Conservation (phyloP, 169 alveolate genomes). For the Plasmodium yoelii region DNA sequence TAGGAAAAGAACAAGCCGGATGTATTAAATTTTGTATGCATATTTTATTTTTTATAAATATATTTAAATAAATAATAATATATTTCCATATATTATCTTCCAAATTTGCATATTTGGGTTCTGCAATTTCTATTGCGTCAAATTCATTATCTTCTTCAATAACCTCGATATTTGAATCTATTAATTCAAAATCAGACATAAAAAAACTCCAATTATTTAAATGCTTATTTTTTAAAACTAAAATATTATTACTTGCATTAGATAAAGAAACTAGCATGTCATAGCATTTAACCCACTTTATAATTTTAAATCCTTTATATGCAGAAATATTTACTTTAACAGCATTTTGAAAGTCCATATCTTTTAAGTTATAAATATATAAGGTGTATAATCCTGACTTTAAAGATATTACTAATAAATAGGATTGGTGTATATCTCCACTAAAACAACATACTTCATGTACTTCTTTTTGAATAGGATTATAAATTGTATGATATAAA, state of each 20-base stretch:
- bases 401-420: conserved; percentile 49
- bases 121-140: conserved; percentile 53
- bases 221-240: conserved; percentile 60
- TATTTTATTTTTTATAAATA: conserved; percentile 67
- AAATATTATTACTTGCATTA: conserved; percentile 29
- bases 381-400: conserved; percentile 62
- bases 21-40: conserved; percentile 45
- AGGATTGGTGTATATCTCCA: conserved; percentile 60
- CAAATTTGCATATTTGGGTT: conserved; percentile 57
- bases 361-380: conserved; percentile 62
- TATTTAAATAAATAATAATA: conserved; percentile 54
- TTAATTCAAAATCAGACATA: conserved; percentile 69
- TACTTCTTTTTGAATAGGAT: conserved; percentile 72
- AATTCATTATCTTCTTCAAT: conserved; percentile 74
- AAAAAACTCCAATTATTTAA: conserved; percentile 75
- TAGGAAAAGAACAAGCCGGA: conserved; percentile 57
- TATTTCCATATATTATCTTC: conserved; percentile 65
- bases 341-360: conserved; percentile 71
- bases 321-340: conserved; percentile 65
- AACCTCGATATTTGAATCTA: conserved; percentile 68
- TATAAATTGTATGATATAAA: conserved; percentile 62
- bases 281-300: conserved; percentile 64
- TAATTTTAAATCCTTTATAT: conserved; percentile 64
- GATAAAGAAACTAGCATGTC: conserved; percentile 60
- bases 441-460: conserved; percentile 61